Conservation (phyloP, 805 yeast genomes). For the Saccharomycopsis javanensis region DNA sequence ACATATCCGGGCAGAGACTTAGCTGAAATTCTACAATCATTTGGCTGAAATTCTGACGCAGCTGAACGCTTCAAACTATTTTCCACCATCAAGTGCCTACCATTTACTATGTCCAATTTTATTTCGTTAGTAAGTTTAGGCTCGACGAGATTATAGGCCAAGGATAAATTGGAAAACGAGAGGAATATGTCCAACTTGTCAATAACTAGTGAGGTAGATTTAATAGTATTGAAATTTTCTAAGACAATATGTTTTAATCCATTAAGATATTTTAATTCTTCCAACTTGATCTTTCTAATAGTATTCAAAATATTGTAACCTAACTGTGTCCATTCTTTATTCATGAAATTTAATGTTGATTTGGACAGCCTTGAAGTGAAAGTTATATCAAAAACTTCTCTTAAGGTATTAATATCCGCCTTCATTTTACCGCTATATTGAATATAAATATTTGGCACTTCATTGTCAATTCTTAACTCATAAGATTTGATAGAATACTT, state of each 20-base stretch:
- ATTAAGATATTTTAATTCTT: slow-evolving; percentile 47
- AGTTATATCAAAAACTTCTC: slow-evolving; percentile 20
- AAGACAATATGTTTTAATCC: slow-evolving; percentile 40
- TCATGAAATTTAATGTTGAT: slow-evolving; percentile 34
- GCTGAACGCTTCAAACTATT: slow-evolving; percentile 41
- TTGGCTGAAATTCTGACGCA: slow-evolving; percentile 30
- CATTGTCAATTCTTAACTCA: slow-evolving; percentile 18
- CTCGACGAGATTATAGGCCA: slow-evolving; percentile 54
- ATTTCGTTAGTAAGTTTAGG: slow-evolving; percentile 50
- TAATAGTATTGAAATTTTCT: slow-evolving; percentile 33
- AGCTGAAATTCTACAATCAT: slow-evolving; percentile 26
- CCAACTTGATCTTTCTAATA: slow-evolving; percentile 38
- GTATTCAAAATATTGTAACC: slow-evolving; percentile 39
- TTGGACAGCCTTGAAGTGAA: slow-evolving; percentile 21
- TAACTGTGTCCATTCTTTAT: slow-evolving; percentile 42
- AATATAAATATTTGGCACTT: slow-evolving; percentile 16
- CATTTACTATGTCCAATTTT: slow-evolving; percentile 43
- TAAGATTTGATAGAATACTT: slow-evolving; percentile 5
- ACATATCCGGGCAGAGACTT: slow-evolving; percentile 36
- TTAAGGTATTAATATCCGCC: background rate
- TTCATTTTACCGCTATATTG: slow-evolving; percentile 12
- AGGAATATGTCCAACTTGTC: slow-evolving; percentile 65
- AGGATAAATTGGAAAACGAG: slow-evolving; percentile 63
- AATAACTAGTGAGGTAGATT: slow-evolving; percentile 39
- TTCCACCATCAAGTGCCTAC: slow-evolving; percentile 85